Conservation (phyloP, 192 early-diverging fungal genomes). For the Dissophora globulifera region DNA sequence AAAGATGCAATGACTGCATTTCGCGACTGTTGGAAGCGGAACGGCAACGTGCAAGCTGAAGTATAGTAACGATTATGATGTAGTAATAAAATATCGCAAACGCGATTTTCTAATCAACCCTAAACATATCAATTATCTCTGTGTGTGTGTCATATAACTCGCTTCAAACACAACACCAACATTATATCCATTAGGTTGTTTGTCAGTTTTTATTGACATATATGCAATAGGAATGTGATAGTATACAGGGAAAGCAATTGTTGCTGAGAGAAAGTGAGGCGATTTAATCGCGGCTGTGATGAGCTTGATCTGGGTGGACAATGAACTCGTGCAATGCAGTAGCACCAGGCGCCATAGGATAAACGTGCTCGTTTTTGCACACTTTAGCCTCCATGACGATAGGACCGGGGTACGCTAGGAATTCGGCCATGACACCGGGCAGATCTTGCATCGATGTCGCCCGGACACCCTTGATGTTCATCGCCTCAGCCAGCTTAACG, state of each 20-base stretch:
- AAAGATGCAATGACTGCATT: constrained; percentile 81
- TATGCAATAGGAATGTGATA: not conserved
- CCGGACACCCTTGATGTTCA: constrained; percentile 91
- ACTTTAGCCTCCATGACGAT: constrained; percentile 93
- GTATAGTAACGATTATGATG: constrained; percentile 6
- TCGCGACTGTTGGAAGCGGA: constrained; percentile 76
- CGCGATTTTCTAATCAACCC: too few relatives aligned
- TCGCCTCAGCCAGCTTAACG: constrained; percentile 95
- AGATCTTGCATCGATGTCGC: constrained; percentile 87
- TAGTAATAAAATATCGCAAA: too few relatives aligned
- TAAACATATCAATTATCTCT: too few relatives aligned
- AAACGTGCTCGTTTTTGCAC: constrained; percentile 93
- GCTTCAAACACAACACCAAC: too few relatives aligned
- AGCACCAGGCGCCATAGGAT: constrained; percentile 97
- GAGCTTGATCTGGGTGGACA: constrained; percentile 57
- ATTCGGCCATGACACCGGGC: constrained; percentile 87
- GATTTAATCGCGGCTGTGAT: constrained; percentile 21
- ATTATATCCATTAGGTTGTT: too few relatives aligned
- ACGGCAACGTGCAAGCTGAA: constrained; percentile 41
- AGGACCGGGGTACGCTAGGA: constrained; percentile 86
- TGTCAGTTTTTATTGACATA: too few relatives aligned
- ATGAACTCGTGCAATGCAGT: constrained; percentile 93
- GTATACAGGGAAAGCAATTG: not conserved
- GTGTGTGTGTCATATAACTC: too few relatives aligned
- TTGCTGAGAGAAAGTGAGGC: not conserved